Evolutionary conservation across 2,329 filamentous ascomycete species (phyloP).

Genomic region (Talaromyces marneffei): DNA sequence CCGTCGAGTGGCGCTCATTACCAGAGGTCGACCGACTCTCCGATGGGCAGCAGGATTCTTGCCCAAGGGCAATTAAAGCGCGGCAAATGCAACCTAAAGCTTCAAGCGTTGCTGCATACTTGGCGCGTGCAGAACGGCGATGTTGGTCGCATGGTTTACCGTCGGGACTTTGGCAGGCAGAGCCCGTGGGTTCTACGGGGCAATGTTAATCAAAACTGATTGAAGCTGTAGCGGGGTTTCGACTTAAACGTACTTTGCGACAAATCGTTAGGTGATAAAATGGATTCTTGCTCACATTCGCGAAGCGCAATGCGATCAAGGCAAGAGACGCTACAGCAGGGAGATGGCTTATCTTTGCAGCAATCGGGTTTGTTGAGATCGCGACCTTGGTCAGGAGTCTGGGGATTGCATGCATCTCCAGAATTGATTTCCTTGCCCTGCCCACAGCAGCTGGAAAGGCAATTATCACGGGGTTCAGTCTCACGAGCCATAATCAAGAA

Average conservation of each 20-base stretch:
- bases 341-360: conserved; percentile 38
- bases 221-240: neutral
- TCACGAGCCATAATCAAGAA: neutral
- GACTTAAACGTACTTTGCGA: neutral
- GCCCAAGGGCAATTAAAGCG: conserved; percentile 46
- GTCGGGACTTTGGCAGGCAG: neutral
- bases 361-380: conserved; percentile 24
- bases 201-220: neutral
- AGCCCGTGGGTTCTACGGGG: neutral
- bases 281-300: conserved; percentile 29
- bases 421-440: neutral
- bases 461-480: neutral
- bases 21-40: conserved; percentile 13
- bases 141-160: conserved; percentile 37
- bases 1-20: neutral
- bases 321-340: conserved; percentile 43
- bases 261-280: neutral
- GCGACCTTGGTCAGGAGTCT: neutral
- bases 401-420: neutral
- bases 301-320: conserved; percentile 43
- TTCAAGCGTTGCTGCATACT: conserved; percentile 42
- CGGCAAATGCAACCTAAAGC: conserved; percentile 52
- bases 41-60: conserved; percentile 47
- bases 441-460: neutral
- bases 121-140: conserved; percentile 28